Conservation (phyloP, 345 rosid species). For the Ailanthus altissimus region DNA sequence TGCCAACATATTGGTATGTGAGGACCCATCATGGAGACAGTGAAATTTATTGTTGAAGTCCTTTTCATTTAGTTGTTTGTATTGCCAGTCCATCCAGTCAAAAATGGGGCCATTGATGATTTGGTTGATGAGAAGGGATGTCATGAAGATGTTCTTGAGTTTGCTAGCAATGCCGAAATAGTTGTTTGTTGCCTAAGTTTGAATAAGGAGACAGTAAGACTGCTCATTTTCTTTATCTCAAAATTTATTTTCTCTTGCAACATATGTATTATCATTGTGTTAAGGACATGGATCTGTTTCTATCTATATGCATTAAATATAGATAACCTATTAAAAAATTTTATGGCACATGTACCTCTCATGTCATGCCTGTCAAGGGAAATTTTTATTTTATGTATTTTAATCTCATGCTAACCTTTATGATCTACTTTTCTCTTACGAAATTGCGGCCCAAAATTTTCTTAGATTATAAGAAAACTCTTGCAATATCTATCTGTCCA, state of each 20-base stretch:
- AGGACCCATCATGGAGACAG: conserved; percentile 15
- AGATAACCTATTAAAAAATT: not conserved
- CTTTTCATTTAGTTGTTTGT: conserved; percentile 28
- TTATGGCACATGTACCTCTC: not conserved
- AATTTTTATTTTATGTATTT: not conserved
- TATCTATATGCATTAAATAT: not conserved
- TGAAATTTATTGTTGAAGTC: not conserved
- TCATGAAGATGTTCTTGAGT: conserved; percentile 66
- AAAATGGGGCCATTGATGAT: conserved; percentile 31
- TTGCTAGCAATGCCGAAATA: conserved; percentile 73
- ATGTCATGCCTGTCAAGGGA: not conserved
- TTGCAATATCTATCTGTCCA: not conserved
- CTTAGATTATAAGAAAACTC: not conserved
- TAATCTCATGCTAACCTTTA: not conserved
- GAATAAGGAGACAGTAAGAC: conserved; percentile 74
- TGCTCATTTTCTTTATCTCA: conserved; percentile 5
- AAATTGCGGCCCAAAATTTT: not conserved
- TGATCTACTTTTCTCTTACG: not conserved
- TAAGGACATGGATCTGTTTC: not conserved
- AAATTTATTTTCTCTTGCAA: conserved; percentile 9
- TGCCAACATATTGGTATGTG: conserved; percentile 41
- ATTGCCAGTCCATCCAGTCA: conserved; percentile 28
- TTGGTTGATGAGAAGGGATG: conserved; percentile 81
- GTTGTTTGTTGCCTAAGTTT: conserved; percentile 70
- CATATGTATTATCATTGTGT: not conserved